Percentiles rank a stretch among this genome's conserved stretches.
These are phyloP conservation scores for Hymenoscyphus scutula DNA, from an alignment of 2,329 filamentous ascomycete genomes.

Conservation along the genomic window DNA sequence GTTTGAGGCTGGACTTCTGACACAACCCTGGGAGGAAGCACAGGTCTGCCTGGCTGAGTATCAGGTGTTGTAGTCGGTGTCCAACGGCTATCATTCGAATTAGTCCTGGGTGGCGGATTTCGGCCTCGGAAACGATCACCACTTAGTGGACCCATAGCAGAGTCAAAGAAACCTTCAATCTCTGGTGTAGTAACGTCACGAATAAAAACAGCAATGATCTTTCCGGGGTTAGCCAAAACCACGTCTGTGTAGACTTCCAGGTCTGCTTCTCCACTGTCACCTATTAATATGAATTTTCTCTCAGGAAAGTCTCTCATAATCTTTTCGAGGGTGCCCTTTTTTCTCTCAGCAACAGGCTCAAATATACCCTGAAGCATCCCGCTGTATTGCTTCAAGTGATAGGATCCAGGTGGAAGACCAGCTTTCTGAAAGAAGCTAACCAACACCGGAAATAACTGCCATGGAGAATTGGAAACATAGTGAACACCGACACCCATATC, in stretches of 20 bases:
- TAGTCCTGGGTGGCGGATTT: constrained; percentile 15
- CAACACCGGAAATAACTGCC: constrained; percentile 92
- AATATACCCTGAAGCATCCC: constrained; percentile 98
- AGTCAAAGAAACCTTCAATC: constrained; percentile 73
- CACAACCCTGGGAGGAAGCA: constrained; percentile 17
- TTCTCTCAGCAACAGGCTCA: constrained; percentile 92
- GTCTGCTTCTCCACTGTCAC: constrained; percentile 95
- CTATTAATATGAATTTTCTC: constrained; percentile 84
- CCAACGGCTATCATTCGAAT: constrained; percentile 25
- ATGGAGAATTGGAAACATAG: constrained; percentile 98
- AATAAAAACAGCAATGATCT: constrained; percentile 84
- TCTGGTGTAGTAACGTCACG: constrained; percentile 87
- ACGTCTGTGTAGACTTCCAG: constrained; percentile 95
- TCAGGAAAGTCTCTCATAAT: constrained; percentile 88
- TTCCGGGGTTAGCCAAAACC: constrained; percentile 77
- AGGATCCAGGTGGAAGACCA: constrained; percentile 80
- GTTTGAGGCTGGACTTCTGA: constrained; percentile 34
- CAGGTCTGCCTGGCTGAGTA: constrained; percentile 2
- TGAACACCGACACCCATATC: constrained; percentile 84
- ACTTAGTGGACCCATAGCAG: constrained; percentile 34
- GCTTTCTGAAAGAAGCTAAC: constrained; percentile 80
- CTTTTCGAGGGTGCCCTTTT: constrained; percentile 81
- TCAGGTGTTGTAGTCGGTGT: constrained; percentile 14
- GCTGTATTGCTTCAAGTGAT: constrained; percentile 93
- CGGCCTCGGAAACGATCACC: constrained; percentile 25